These are phyloP conservation scores for Capsaspora owczarzaki DNA, from an alignment of 78 protist genomes.

Conservation along the genomic window DNA sequence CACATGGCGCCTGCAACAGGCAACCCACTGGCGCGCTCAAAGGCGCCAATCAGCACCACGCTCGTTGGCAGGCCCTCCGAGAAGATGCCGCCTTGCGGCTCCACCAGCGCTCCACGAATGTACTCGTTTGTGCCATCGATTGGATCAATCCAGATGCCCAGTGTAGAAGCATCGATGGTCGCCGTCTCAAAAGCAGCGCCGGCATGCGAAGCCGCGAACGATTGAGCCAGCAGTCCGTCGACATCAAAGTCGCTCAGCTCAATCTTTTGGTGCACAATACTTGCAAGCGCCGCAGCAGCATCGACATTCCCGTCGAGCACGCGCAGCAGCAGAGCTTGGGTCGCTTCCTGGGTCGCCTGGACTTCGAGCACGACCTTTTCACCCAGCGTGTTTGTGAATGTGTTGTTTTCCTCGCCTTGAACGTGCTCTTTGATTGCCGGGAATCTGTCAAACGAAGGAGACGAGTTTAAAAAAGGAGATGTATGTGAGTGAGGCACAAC, in stretches of 20 bases:
- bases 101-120: background rate
- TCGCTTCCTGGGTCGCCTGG: background rate
- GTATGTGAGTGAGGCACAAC: no score
- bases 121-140: background rate
- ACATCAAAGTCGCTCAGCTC: background rate
- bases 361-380: background rate
- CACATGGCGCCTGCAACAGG: background rate
- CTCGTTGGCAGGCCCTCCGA: background rate
- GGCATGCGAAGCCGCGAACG: no score
- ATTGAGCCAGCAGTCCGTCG: background rate
- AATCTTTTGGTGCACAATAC: background rate
- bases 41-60: conserved; percentile 1
- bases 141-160: conserved; percentile 9
- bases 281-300: background rate
- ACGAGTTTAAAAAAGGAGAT: no score
- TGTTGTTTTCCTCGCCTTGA: conserved; percentile 3
- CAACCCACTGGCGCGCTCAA: background rate
- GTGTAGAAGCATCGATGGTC: background rate
- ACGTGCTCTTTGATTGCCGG: background rate
- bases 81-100: background rate
- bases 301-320: background rate
- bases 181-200: no score
- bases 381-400: background rate
- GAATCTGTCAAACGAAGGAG: no score
- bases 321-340: background rate